Evolutionary conservation across 192 early-diverging fungal genomes (phyloP).

Genomic region (Coemansia sp.): DNA sequence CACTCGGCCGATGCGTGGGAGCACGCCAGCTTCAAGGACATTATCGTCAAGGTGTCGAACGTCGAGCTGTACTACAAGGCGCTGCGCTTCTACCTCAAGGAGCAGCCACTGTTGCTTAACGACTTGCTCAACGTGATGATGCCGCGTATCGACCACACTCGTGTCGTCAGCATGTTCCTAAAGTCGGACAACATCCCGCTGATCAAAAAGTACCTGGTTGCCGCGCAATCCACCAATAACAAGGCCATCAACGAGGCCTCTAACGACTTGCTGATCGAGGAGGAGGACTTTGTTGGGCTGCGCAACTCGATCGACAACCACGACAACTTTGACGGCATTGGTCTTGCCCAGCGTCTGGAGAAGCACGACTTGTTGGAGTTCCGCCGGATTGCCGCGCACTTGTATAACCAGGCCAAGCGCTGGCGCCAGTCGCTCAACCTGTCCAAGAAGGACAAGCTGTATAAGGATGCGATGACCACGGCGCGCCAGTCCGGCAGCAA

Average conservation of each 20-base stretch:
- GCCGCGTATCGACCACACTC: constrained; percentile 92
- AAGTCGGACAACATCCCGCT: constrained; percentile 97
- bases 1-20: constrained; percentile 97
- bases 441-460: constrained; percentile 96
- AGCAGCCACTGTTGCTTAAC: constrained; percentile 92
- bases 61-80: constrained; percentile 99
- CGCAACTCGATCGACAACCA: constrained; percentile 93
- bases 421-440: constrained; percentile 94
- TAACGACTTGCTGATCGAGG: constrained; percentile 96
- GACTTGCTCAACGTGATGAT: constrained; percentile 88
- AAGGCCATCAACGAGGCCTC: constrained; percentile 91
- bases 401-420: constrained; percentile 95
- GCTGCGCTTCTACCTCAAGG: constrained; percentile 91
- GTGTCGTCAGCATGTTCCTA: constrained; percentile 95
- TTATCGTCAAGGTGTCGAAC: constrained; percentile 96
- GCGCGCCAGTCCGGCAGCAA: constrained; percentile 85
- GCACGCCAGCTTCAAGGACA: constrained; percentile 94
- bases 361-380: constrained; percentile 97
- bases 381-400: constrained; percentile 92
- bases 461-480: constrained; percentile 99
- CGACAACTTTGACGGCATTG: constrained; percentile 93
- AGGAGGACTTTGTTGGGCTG: constrained; percentile 92
- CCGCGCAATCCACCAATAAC: constrained; percentile 94
- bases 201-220: constrained; percentile 93
- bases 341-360: constrained; percentile 87